A percentile compares a stretch with the other conserved stretches of the same genome.
Conservation (phyloP, 148 eudicot species). For the Amaranthus palmeri region DNA sequence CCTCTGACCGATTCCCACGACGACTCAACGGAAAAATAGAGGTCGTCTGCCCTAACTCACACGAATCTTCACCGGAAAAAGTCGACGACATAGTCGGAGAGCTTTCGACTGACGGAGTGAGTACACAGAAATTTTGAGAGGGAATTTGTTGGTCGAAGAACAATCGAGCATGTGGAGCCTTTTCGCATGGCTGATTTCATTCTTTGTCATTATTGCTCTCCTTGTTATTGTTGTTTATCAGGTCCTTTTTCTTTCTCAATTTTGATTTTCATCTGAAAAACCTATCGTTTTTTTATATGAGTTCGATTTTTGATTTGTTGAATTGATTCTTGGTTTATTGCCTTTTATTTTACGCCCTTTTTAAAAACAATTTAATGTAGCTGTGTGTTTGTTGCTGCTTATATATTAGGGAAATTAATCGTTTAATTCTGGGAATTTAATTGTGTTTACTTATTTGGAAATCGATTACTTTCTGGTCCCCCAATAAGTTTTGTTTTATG, state of each 20-base stretch:
- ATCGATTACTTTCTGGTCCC: background rate
- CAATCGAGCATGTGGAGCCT: conserved; percentile 43
- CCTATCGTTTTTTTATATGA: conserved; percentile 1
- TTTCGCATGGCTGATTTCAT: conserved; percentile 72
- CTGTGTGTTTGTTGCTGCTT: background rate
- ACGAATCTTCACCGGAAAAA: too few species aligned
- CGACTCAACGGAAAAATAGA: background rate
- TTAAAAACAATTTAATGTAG: background rate
- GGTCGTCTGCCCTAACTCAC: background rate
- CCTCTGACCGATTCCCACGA: background rate
- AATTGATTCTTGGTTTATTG: background rate
- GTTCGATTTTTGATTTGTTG: background rate
- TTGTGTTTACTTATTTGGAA: background rate
- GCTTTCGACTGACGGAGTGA: too few species aligned
- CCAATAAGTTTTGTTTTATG: background rate
- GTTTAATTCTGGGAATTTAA: background rate
- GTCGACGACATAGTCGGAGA: too few species aligned
- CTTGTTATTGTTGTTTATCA: conserved; percentile 61
- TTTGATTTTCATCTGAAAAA: background rate
- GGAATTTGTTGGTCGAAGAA: background rate
- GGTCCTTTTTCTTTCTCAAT: conserved; percentile 31
- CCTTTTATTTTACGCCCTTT: background rate
- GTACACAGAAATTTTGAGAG: conserved; percentile 4
- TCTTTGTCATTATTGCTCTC: conserved; percentile 62
- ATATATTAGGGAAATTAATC: background rate